Conservation (phyloP, 2,329 filamentous ascomycete species). For the Knufia fluminis region DNA sequence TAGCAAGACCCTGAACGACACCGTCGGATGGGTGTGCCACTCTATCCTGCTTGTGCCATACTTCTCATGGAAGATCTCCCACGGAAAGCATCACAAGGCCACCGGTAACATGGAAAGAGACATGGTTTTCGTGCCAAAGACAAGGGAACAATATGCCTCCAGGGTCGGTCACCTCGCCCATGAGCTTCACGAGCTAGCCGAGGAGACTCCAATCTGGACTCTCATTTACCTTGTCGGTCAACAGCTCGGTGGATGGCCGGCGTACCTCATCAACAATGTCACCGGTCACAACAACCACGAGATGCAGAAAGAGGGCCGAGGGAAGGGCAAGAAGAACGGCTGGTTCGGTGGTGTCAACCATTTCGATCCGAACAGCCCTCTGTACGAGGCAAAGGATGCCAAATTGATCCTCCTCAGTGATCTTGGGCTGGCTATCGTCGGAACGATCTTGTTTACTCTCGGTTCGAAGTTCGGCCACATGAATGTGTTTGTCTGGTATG, state of each 20-base stretch:
- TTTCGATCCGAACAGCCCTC: conserved; percentile 76
- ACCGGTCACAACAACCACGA: conserved; percentile 95
- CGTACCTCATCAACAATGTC: conserved; percentile 84
- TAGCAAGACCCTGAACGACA: conserved; percentile 84
- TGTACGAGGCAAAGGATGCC: conserved; percentile 87
- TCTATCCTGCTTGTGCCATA: conserved; percentile 86
- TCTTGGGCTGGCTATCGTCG: conserved; percentile 61
- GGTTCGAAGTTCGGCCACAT: conserved; percentile 69
- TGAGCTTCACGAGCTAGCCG: conserved; percentile 78
- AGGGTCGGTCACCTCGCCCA: conserved; percentile 66
- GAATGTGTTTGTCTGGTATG: conserved; percentile 92
- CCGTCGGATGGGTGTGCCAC: conserved; percentile 85
- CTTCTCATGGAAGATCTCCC: conserved; percentile 99
- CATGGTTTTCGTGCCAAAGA: conserved; percentile 98
- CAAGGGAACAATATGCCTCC: conserved; percentile 68
- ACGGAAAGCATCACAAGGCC: conserved; percentile 99
- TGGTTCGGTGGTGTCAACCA: conserved; percentile 78
- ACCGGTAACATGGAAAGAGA: conserved; percentile 95
- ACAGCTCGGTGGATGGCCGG: conserved; percentile 86
- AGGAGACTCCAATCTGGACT: conserved; percentile 87
- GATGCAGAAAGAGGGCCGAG: conserved; percentile 83
- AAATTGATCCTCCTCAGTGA: conserved; percentile 81
- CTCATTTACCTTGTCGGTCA: conserved; percentile 65
- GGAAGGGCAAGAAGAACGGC: conserved; percentile 85
- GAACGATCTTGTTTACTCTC: conserved; percentile 55